phyloP scores from a whole-genome alignment of 345 rosid species.

The Populus ilicifolia region DNA sequence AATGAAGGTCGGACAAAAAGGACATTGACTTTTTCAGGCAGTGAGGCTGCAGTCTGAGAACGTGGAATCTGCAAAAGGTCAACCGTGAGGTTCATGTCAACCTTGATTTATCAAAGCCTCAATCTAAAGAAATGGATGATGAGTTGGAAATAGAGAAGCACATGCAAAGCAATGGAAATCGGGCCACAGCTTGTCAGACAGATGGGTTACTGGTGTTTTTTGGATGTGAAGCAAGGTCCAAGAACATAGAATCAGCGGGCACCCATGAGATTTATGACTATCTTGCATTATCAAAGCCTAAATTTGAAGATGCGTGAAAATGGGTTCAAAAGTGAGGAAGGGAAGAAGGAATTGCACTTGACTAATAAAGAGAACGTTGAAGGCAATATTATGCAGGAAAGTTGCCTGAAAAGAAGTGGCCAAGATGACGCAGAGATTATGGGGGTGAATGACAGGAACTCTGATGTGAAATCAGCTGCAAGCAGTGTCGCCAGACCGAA shows the following conservation, averaged over 20 bases:
- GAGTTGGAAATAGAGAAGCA: slow-evolving; percentile 14
- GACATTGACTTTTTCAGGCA: slow-evolving; percentile 13
- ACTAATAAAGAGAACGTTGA: slow-evolving; percentile 1
- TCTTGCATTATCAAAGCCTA: background rate
- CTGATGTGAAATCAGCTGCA: background rate
- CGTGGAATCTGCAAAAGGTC: slow-evolving; percentile 1
- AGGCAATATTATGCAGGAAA: background rate
- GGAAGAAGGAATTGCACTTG: slow-evolving; percentile 14
- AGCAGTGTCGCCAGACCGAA: background rate
- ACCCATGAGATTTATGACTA: background rate
- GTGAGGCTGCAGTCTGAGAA: slow-evolving; percentile 8
- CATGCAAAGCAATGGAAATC: slow-evolving; percentile 3
- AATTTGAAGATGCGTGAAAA: background rate
- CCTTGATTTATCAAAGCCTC: background rate
- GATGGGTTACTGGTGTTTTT: slow-evolving; percentile 2
- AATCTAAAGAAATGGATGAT: background rate
- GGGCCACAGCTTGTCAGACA: background rate
- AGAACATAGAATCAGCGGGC: slow-evolving; percentile 2
- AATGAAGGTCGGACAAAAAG: slow-evolving; percentile 1
- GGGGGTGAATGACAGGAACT: background rate
- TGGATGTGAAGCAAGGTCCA: slow-evolving; percentile 8
- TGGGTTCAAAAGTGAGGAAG: slow-evolving; percentile 12
- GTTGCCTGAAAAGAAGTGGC: slow-evolving; percentile 9
- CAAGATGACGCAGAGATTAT: background rate
- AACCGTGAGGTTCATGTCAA: slow-evolving; percentile 3